Conservation (phyloP, 106 monocot species). For the Dendrobium officinale region DNA sequence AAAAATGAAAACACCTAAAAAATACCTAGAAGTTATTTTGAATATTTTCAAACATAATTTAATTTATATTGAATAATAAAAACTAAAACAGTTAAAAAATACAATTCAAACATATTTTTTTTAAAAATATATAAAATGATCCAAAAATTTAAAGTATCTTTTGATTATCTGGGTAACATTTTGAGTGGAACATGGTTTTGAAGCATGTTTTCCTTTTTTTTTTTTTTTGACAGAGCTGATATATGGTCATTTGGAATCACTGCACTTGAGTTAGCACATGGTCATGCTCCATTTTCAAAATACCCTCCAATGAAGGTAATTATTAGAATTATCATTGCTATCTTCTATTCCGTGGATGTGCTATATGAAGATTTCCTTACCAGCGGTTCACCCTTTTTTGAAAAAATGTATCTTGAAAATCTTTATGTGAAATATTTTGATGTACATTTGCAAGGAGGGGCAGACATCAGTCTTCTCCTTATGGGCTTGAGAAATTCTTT, state of each 20-base stretch:
- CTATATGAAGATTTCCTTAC: background rate
- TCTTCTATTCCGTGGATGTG: background rate
- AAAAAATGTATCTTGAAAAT: no score
- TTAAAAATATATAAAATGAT: background rate
- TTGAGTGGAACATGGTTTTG: background rate
- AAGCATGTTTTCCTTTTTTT: background rate
- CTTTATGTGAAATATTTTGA: background rate
- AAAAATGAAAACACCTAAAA: no score
- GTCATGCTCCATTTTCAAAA: conserved; percentile 54
- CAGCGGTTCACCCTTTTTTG: background rate
- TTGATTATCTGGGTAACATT: background rate
- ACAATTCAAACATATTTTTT: background rate
- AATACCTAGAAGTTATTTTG: no score
- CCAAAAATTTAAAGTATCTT: no score
- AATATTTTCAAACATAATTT: no score
- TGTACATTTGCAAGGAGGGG: no score
- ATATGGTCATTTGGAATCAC: conserved; percentile 67
- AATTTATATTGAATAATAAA: background rate
- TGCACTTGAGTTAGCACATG: conserved; percentile 47
- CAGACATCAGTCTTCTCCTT: no score
- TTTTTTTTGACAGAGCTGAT: conserved; percentile 34
- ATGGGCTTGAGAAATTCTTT: no score
- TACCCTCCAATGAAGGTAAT: conserved; percentile 90
- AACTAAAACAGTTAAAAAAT: background rate
- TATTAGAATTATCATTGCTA: background rate